Conservation (phyloP, 805 yeast species). For the Priceomyces medius region DNA sequence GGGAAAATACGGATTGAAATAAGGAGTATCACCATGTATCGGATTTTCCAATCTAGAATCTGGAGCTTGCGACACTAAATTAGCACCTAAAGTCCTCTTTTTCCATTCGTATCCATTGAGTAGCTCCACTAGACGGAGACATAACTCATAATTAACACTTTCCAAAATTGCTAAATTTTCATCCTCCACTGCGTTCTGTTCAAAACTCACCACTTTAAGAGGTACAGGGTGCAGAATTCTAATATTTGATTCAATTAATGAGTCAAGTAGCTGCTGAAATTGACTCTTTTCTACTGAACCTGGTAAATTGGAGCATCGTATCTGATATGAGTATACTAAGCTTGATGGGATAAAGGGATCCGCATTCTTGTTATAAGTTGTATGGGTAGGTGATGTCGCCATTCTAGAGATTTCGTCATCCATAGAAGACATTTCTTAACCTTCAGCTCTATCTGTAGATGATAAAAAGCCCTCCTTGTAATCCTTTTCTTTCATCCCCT, state of each 20-base stretch:
- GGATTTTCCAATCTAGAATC: not conserved
- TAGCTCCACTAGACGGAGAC: constrained; percentile 10
- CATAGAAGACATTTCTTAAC: not conserved
- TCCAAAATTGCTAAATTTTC: constrained; percentile 10
- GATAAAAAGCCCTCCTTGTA: not conserved
- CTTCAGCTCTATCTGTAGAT: not conserved
- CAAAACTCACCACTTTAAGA: constrained; percentile 10
- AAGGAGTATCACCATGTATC: not conserved
- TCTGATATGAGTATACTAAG: constrained; percentile 1
- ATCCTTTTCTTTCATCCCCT: not conserved
- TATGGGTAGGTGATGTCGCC: constrained; percentile 1
- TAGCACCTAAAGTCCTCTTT: constrained; percentile 15
- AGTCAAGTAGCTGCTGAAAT: constrained; percentile 16
- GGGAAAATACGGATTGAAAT: constrained; percentile 6
- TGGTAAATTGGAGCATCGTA: constrained; percentile 15
- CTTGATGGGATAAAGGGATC: constrained; percentile 18
- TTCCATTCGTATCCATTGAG: constrained; percentile 28
- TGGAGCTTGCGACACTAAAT: constrained; percentile 1
- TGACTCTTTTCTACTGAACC: constrained; percentile 7
- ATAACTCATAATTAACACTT: constrained; percentile 4
- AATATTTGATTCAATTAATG: constrained; percentile 14
- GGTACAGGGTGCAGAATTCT: constrained; percentile 1
- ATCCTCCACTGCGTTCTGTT: constrained; percentile 1
- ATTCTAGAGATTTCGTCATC: not conserved
- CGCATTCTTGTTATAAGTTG: constrained; percentile 20